Percentiles rank a stretch among this genome's conserved stretches.
phyloP scores from a whole-genome alignment of 2,329 filamentous ascomycete genomes.

The Sporothrix dimorphospora region DNA sequence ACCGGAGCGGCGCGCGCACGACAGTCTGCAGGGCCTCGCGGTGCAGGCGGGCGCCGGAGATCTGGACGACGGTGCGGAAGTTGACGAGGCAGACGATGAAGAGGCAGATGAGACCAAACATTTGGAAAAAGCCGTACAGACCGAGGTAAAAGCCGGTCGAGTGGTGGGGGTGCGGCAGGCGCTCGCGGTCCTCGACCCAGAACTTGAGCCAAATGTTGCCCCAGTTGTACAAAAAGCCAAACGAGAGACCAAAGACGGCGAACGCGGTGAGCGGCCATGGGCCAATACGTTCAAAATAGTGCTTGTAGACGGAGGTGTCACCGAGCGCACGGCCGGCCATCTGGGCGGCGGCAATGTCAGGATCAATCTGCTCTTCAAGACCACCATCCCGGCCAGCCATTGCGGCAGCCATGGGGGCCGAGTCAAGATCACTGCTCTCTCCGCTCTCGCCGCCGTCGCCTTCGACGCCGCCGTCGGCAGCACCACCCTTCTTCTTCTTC shows the following conservation, averaged over 20 bases:
- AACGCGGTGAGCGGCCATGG: slow-evolving; percentile 28
- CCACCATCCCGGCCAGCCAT: neutral
- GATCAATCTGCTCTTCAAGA: neutral
- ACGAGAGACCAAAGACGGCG: slow-evolving; percentile 29
- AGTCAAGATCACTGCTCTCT: neutral
- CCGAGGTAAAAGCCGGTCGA: slow-evolving; percentile 40
- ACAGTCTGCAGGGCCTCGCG: slow-evolving; percentile 40
- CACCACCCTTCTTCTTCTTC: slow-evolving; percentile 10
- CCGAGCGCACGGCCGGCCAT: slow-evolving; percentile 14
- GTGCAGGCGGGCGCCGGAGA: slow-evolving; percentile 38
- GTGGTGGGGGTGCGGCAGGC: slow-evolving; percentile 28
- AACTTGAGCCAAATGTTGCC: slow-evolving; percentile 40
- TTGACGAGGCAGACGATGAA: slow-evolving; percentile 34
- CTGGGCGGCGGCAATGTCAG: slow-evolving; percentile 19
- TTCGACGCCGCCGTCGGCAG: neutral
- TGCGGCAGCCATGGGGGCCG: neutral
- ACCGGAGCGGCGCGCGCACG: slow-evolving; percentile 41
- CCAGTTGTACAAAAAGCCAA: slow-evolving; percentile 37
- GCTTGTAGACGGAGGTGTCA: slow-evolving; percentile 29
- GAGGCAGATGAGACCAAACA: slow-evolving; percentile 32
- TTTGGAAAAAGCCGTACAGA: slow-evolving; percentile 38
- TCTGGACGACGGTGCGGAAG: slow-evolving; percentile 34
- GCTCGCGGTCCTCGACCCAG: slow-evolving; percentile 37
- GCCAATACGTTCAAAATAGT: slow-evolving; percentile 37
- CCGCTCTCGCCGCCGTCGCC: neutral